Evolutionary conservation across 805 yeast genomes (phyloP).

Genomic region (Ogataea saltuana): DNA sequence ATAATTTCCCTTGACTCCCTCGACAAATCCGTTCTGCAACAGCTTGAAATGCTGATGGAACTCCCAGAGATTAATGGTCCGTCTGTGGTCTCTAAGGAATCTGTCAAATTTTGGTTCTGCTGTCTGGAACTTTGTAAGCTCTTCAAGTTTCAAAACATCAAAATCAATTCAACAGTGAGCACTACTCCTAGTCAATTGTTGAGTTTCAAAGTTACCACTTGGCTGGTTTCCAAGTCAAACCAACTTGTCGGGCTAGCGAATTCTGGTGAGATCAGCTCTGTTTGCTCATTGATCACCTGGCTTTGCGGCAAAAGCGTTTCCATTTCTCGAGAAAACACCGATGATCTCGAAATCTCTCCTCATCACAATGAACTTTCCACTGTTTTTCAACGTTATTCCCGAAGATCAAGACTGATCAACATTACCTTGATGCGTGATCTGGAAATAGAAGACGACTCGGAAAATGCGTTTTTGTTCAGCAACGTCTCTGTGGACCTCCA

Average conservation of each 20-base stretch:
- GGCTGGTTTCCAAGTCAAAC: conserved; percentile 54
- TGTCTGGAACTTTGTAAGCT: conserved; percentile 39
- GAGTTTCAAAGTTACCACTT: conserved; percentile 41
- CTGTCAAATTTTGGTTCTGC: conserved; percentile 56
- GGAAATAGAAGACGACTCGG: neutral
- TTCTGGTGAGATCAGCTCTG: conserved; percentile 13
- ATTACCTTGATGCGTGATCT: neutral
- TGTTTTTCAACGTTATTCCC: neutral
- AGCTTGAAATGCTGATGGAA: conserved; percentile 52
- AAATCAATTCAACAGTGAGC: conserved; percentile 22
- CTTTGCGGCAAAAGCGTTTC: no score
- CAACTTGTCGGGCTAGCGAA: conserved; percentile 19
- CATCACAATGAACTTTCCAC: conserved; percentile 14
- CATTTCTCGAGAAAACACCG: no score
- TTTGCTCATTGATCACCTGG: conserved; percentile 48
- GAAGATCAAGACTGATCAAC: neutral
- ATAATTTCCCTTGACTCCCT: conserved; percentile 12
- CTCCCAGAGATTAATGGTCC: conserved; percentile 67
- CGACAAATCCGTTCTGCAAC: conserved; percentile 46
- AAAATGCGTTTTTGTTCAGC: neutral
- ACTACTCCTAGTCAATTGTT: conserved; percentile 17
- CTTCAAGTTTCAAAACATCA: conserved; percentile 34
- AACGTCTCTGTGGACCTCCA: neutral
- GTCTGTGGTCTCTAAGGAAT: conserved; percentile 41
- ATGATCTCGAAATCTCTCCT: neutral